Base-by-base conservation (phyloP, 179 eudicot genomes). In the Drosera spatulata region DNA sequence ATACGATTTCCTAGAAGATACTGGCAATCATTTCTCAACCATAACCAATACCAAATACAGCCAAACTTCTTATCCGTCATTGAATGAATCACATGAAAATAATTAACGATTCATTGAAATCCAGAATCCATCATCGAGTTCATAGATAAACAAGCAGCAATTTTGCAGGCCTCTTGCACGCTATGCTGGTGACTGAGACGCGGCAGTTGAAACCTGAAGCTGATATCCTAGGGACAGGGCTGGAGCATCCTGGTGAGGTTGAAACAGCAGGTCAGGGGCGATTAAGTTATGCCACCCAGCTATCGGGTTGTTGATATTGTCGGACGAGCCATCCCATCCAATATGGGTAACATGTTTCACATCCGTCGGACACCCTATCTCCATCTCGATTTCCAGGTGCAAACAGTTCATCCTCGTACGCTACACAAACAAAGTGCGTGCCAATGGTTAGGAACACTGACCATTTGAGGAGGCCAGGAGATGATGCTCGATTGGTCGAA, bases 271-370 rank as follows among this genome's bases (percentile, higher is more conserved):
- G 40, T 71, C 69, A 8, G 78, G 61, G 8, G 63, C 41, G 22
- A 77, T 68, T 60, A 73, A 67, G 60, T 77, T 76, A 51, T 81
- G 83, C 93, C 86, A 85, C 1, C 75, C 81, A 58, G 72, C 61
- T 1, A 69, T 48, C 4, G 85, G 80, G 72, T 82, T 85, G n/a
- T 76, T 56, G 2, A 69, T 12, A 37, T 0, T 9, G 55, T 5
- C 39, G 54, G 85, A 74, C 7, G 82, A 63, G 60, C 85, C 94
- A 67, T 89, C 96, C 88, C 82, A 84, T 51, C 99, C 97, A 52
- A 93, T 93, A 75, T 93, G 99, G 2, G 85, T 76, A 0, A 93
- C 84, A 61, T 89, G 99, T 71, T 89, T 93, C 71, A 93, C 99
- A 43, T 93, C 88, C 8, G 99, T 93, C n/a, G 99, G 99, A 39